Evolutionary conservation across 768 basidiomycete species (phyloP).

Genomic region (Phaffia tasmanica): DNA sequence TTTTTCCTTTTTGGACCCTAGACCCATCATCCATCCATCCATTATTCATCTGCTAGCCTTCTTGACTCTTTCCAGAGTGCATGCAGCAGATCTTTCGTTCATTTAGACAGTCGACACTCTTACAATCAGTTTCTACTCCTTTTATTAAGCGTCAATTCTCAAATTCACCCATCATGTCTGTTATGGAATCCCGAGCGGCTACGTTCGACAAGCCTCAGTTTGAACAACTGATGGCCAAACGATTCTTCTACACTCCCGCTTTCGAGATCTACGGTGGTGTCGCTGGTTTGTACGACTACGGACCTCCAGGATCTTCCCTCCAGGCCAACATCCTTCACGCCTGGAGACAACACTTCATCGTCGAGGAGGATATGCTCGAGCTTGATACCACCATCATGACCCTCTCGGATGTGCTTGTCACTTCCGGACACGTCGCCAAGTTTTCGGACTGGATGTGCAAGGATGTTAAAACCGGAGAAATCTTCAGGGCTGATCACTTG

Average conservation of each 20-base stretch:
- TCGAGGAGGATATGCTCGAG: constrained; percentile 97
- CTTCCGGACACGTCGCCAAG: constrained; percentile 92
- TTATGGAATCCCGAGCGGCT: too few species aligned
- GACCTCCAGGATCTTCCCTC: constrained; percentile 86
- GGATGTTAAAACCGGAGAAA: constrained; percentile 86
- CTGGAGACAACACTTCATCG: constrained; percentile 97
- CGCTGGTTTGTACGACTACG: constrained; percentile 95
- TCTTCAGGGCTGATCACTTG: constrained; percentile 90
- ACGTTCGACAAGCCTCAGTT: constrained; percentile 71
- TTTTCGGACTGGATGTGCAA: constrained; percentile 99
- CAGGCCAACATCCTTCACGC: constrained; percentile 93
- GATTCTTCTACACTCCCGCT: constrained; percentile 96
- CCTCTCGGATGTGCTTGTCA: constrained; percentile 82
- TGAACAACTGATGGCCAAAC: constrained; percentile 70
- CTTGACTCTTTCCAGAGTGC: too few species aligned
- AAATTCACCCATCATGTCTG: too few species aligned
- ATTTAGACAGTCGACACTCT: too few species aligned
- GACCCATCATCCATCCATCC: too few species aligned
- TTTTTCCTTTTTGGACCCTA: too few species aligned
- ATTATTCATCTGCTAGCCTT: too few species aligned
- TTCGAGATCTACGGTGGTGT: constrained; percentile 99
- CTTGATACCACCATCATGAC: constrained; percentile 98
- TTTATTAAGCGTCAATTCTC: too few species aligned
- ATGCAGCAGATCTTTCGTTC: too few species aligned
- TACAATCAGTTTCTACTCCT: too few species aligned